phyloP scores from a whole-genome alignment of 257 asterid species.

The Nicotiana undulata region DNA sequence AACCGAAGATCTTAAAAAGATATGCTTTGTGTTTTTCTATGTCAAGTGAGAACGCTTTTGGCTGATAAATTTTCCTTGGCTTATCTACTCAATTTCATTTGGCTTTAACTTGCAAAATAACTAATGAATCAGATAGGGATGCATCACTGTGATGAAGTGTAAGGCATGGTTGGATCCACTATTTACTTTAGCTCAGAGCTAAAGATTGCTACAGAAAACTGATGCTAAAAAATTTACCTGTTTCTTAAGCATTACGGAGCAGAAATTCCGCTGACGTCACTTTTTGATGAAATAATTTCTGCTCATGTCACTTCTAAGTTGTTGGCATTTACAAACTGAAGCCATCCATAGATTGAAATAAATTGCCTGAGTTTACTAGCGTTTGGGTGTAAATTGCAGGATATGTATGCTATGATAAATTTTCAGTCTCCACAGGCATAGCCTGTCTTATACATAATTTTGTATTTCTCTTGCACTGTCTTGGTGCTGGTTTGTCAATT shows the following conservation, averaged over 20 bases:
- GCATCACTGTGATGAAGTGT: background rate
- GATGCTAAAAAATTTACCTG: background rate
- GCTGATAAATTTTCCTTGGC: background rate
- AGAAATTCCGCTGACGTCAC: background rate
- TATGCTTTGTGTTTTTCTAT: background rate
- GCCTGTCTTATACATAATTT: background rate
- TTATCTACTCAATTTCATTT: background rate
- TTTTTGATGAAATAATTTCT: no score
- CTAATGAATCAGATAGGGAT: background rate
- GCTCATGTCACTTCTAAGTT: background rate
- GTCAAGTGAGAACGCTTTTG: background rate
- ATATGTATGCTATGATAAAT: background rate
- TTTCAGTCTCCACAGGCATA: no score
- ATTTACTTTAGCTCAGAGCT: background rate
- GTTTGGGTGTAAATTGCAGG: background rate
- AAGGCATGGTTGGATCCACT: background rate
- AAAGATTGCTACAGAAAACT: background rate
- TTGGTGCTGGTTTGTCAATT: background rate
- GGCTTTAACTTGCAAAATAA: background rate
- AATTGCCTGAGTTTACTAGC: background rate
- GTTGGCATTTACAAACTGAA: background rate
- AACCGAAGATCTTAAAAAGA: background rate
- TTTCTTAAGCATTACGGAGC: background rate
- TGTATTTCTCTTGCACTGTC: background rate
- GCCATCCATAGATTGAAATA: background rate